These are phyloP conservation scores for Microbotryum silenes-acaulis DNA, from an alignment of 1,284 basidiomycete genomes.

Conservation along the genomic window DNA sequence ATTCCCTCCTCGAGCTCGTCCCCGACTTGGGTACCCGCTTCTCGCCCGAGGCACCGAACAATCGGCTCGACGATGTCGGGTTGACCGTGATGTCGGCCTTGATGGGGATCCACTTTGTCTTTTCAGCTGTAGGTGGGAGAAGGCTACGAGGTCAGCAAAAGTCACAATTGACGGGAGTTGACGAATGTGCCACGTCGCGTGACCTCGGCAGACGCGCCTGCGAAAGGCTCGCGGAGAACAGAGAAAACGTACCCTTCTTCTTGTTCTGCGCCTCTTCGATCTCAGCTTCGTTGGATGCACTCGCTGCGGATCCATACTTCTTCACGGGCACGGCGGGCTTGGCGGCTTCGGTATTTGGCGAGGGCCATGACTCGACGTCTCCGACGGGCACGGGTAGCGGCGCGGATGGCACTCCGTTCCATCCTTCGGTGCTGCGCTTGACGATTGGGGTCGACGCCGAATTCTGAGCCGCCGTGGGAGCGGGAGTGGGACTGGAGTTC, in stretches of 20 bases:
- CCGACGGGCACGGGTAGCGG: slow-evolving; percentile 17
- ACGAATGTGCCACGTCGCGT: too few relatives aligned
- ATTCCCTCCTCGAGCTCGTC: not conserved
- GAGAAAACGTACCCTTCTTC: slow-evolving; percentile 25
- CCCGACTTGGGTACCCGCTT: slow-evolving; percentile 1
- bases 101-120: slow-evolving; percentile 28
- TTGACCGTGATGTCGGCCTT: slow-evolving; percentile 27
- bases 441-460: not conserved
- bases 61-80: not conserved
- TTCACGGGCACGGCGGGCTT: not conserved
- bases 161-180: too few relatives aligned
- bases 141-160: not conserved
- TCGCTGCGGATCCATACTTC: not conserved
- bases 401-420: not conserved
- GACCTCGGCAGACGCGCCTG: too few relatives aligned
- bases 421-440: slow-evolving; percentile 1
- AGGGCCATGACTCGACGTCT: slow-evolving; percentile 21
- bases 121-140: slow-evolving; percentile 12
- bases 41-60: not conserved
- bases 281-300: not conserved
- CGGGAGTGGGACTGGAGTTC: not conserved
- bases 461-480: not conserved
- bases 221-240: too few relatives aligned
- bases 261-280: slow-evolving; percentile 9
- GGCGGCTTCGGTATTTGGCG: slow-evolving; percentile 7